A percentile compares a stretch with the other conserved stretches of the same genome.
These are phyloP conservation scores for Boletus vermiculosoides DNA, from an alignment of 768 basidiomycete genomes.

Conservation along the genomic window DNA sequence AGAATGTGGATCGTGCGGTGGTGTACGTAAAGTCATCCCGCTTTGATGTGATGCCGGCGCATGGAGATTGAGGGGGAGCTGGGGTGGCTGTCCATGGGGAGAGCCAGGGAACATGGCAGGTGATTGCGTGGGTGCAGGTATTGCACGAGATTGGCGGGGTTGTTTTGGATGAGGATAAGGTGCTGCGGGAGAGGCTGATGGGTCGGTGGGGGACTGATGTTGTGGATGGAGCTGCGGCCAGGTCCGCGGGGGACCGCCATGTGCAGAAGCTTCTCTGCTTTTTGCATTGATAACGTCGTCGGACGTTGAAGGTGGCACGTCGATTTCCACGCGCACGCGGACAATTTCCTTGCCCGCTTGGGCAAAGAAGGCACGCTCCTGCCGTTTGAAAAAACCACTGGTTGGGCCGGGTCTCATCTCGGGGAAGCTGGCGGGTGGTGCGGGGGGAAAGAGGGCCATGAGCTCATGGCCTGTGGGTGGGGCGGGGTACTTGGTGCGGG, in stretches of 20 bases:
- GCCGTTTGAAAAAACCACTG: conserved; percentile 67
- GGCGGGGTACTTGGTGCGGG: conserved; percentile 61
- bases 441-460: conserved; percentile 80
- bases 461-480: conserved; percentile 81
- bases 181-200: conserved; percentile 28
- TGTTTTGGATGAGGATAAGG: conserved; percentile 36
- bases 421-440: conserved; percentile 55
- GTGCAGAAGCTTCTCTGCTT: conserved; percentile 25
- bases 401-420: conserved; percentile 65
- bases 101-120: conserved; percentile 30
- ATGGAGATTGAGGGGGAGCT: conserved; percentile 36
- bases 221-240: conserved; percentile 34
- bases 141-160: conserved; percentile 28
- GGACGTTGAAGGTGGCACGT: conserved; percentile 37
- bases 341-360: conserved; percentile 77
- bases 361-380: conserved; percentile 80
- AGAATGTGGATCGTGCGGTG: conserved; percentile 45
- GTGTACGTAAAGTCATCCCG: conserved; percentile 40
- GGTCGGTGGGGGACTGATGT: conserved; percentile 29
- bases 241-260: conserved; percentile 23
- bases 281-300: conserved; percentile 29
- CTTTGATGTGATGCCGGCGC: conserved; percentile 25
- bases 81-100: conserved; percentile 33
- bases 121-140: conserved; percentile 26
- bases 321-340: conserved; percentile 69